A percentile compares a stretch with the other conserved stretches of the same genome.
Evolutionary conservation across 129 eudicot genomes (phyloP).

Genomic region (Gnaphalium uliginosum): DNA sequence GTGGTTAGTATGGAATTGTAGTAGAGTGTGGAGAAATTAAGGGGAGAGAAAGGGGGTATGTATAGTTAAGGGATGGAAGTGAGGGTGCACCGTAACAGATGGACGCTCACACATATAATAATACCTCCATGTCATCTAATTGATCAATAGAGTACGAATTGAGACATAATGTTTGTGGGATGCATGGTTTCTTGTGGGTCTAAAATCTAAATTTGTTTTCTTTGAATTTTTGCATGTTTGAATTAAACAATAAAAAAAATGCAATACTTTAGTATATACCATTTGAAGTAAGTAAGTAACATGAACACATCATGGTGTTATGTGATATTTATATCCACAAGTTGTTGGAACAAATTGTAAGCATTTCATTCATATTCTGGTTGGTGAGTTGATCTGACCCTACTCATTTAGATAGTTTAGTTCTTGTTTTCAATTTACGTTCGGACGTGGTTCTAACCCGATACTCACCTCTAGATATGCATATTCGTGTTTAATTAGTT

Average conservation of each 20-base stretch:
- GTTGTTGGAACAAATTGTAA: no score
- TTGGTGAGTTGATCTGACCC: no score
- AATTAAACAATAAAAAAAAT: no score
- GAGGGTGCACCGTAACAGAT: constrained; percentile 6
- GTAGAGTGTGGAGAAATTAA: constrained; percentile 39
- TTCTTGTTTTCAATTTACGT: no score
- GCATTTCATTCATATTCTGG: no score
- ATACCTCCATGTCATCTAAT: constrained; percentile 15
- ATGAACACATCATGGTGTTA: no score
- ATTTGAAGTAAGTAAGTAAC: background rate
- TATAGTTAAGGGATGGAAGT: constrained; percentile 38
- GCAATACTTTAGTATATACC: no score
- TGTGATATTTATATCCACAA: no score
- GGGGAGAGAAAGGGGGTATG: constrained; percentile 38
- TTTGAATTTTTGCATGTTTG: no score
- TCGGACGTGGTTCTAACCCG: background rate
- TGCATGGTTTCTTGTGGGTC: constrained; percentile 32
- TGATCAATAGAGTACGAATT: background rate
- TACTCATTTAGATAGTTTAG: no score
- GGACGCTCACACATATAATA: constrained; percentile 15
- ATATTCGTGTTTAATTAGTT: no score
- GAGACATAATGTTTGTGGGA: constrained; percentile 13
- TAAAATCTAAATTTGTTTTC: background rate
- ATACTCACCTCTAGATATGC: no score
- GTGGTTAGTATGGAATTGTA: constrained; percentile 17